A percentile compares a stretch with the other conserved stretches of the same genome.
phyloP scores from a whole-genome alignment of 1,139 yeast species.

The Debaryomyces coudertii region DNA sequence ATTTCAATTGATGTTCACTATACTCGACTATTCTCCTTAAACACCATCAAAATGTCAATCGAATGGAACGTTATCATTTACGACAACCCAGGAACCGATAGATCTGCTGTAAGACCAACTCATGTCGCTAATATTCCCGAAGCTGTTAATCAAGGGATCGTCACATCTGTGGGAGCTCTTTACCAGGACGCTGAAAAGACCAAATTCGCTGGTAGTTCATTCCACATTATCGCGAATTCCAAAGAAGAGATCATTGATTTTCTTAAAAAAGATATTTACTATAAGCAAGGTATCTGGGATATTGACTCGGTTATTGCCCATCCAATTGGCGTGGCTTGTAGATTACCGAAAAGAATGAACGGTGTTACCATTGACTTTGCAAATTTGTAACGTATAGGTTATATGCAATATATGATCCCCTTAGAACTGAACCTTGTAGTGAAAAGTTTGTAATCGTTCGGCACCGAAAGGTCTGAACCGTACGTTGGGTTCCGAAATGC shows the following conservation, averaged over 20 bases:
- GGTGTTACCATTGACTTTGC: slow-evolving; percentile 24
- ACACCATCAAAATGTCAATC: slow-evolving; percentile 20
- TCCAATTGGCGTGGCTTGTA: slow-evolving; percentile 51
- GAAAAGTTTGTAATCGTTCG: too few relatives aligned
- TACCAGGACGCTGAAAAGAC: slow-evolving; percentile 53
- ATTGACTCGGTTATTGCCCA: slow-evolving; percentile 60
- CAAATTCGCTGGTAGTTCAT: slow-evolving; percentile 70
- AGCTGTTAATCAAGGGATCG: slow-evolving; percentile 53
- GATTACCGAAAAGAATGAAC: slow-evolving; percentile 30
- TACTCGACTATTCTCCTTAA: neutral
- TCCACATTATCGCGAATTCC: slow-evolving; percentile 63
- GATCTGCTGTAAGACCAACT: slow-evolving; percentile 55
- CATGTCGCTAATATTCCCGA: slow-evolving; percentile 62
- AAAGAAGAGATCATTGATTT: slow-evolving; percentile 66
- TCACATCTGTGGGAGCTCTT: slow-evolving; percentile 69
- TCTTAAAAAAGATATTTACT: slow-evolving; percentile 65
- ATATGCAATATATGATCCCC: neutral
- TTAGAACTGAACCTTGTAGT: neutral
- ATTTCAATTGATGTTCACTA: neutral
- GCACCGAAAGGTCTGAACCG: too few relatives aligned
- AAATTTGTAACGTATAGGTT: neutral
- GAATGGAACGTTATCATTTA: slow-evolving; percentile 74
- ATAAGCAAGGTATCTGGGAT: slow-evolving; percentile 76
- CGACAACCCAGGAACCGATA: slow-evolving; percentile 68
- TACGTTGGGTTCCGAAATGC: too few relatives aligned